Evolutionary conservation across 345 rosid species (phyloP).

Genomic region (Salix suchowensis): DNA sequence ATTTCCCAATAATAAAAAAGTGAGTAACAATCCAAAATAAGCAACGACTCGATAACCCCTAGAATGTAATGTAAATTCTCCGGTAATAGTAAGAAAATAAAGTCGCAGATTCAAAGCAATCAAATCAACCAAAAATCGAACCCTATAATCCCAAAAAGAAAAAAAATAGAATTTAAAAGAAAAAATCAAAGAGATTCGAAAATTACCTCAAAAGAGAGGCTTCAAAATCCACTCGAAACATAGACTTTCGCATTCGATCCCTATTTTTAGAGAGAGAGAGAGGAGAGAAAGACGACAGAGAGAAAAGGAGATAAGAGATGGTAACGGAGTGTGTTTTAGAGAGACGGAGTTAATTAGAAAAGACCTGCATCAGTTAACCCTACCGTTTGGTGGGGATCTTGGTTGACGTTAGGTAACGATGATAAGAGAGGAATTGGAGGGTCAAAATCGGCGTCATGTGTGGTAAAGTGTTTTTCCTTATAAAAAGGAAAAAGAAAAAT

Average conservation of each 20-base stretch:
- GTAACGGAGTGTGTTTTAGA: conserved; percentile 29
- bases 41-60: conserved; percentile 13
- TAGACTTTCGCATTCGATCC: conserved; percentile 33
- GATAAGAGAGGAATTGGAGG: background rate
- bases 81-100: background rate
- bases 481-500: background rate
- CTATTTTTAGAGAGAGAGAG: conserved; percentile 17
- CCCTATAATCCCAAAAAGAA: conserved; percentile 8
- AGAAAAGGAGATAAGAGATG: conserved; percentile 7
- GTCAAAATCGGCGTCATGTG: conserved; percentile 39
- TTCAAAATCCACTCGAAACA: conserved; percentile 33
- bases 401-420: conserved; percentile 42
- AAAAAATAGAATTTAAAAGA: background rate
- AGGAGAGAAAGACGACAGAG: conserved; percentile 5
- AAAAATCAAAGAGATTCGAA: conserved; percentile 5
- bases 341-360: conserved; percentile 33
- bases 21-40: background rate
- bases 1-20: background rate
- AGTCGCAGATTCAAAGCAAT: conserved; percentile 28
- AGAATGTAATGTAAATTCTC: conserved; percentile 16
- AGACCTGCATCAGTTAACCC: conserved; percentile 21
- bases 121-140: conserved; percentile 18
- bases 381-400: background rate
- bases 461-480: background rate
- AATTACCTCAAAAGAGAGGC: conserved; percentile 37